Base-by-base conservation (phyloP, 352 stramenopile species). In the Pythium dissimile region DNA sequence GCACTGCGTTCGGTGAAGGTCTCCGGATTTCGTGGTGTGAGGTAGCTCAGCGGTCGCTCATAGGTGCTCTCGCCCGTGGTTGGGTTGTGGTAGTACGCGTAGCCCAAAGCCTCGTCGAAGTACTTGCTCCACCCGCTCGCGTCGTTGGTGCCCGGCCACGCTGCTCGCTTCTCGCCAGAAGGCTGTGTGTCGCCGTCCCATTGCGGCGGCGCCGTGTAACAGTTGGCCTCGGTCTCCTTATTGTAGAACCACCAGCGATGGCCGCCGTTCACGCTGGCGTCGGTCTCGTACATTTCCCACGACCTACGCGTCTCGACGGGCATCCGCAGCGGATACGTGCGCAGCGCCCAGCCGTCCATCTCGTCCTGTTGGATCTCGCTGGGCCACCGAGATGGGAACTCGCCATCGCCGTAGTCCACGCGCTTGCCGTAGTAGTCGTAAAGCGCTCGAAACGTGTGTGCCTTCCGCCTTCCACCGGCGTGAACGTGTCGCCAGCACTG, bases 361-460 rank as follows among this genome's bases (percentile, higher is more conserved):
- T 97, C 89, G 63, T 96, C 88, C 62, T 97, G 88, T 41, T 81
- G 70, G 31, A 97, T 80, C 60, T 97, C 91, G 12, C 80, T 84
- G 5, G 89, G 89, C 91, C 91, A 97, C 2, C 77, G 72, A 27
- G 84, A 96, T 24, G 89, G 88, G 64, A 96, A 97, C 37, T 97
- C 88, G 57, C 83, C 80, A 21, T 96, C 80, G 23, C 77, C 86
- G 50, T 97, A 97, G 72, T 98, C 94, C 34, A 98, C 72, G 27
- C 94, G 80, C 42, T 77, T 86, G 12, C 77, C 89, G 59, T 97
- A 97, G 62, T 76, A 97, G 62, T 98, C 94, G 63, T 96, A 97
- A 0, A 98, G 61, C 23, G 77, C 75, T 38, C 89, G 80, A 60
- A 97, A 98, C 18, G 68, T 60, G 71, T 98, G 92, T 3, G 52